Conservation (phyloP, 202 grass and related monocot species). For the Setaria italica region DNA sequence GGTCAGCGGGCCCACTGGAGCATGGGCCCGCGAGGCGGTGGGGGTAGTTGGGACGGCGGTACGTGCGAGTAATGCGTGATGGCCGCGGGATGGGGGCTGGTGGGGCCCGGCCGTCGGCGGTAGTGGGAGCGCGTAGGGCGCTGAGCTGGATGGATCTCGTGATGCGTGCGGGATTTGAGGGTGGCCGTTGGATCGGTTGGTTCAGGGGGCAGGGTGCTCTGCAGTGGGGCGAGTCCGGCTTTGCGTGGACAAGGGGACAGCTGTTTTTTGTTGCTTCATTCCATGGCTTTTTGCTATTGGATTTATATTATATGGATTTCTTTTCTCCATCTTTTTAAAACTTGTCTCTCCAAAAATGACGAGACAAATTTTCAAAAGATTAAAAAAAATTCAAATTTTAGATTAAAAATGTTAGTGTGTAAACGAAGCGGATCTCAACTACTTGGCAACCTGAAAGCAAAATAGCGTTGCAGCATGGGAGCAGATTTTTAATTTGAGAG, state of each 20-base stretch:
- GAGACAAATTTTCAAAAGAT: neutral
- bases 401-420: neutral
- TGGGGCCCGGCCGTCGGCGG: conserved; percentile 38
- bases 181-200: conserved; percentile 37
- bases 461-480: neutral
- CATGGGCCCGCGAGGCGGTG: neutral
- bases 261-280: neutral
- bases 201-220: neutral
- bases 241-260: neutral
- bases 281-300: too few relatives aligned
- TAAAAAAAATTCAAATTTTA: neutral
- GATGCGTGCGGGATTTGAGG: conserved; percentile 47
- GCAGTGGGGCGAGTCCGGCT: neutral
- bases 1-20: neutral
- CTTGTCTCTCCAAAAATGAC: too few relatives aligned
- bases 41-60: neutral
- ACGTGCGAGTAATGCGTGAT: neutral
- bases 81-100: neutral
- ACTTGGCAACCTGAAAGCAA: neutral
- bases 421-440: neutral
- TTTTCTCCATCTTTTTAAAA: too few relatives aligned
- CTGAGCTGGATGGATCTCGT: conserved; percentile 45
- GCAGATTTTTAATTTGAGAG: neutral
- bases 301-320: too few relatives aligned
- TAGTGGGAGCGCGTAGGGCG: neutral